Base-by-base conservation (phyloP, 1,284 basidiomycete genomes). In the Xerocomus amazonicus region DNA sequence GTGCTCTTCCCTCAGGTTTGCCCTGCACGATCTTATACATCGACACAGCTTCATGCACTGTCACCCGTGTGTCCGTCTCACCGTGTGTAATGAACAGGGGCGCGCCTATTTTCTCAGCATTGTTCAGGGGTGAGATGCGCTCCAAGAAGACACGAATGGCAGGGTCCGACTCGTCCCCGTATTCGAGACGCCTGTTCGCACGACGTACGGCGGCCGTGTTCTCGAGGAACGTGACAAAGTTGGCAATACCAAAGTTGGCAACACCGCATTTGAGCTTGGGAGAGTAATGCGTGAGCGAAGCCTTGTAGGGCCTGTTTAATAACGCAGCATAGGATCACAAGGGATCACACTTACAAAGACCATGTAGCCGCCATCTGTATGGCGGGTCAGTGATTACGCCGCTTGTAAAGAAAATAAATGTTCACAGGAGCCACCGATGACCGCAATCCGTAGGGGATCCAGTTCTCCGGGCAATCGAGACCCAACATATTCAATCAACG, bases 381-480 rank as follows among this genome's bases (percentile, higher is more conserved):
- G 14, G 6, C 6, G 27, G 48, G 26, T 58, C 7, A 53, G 50
- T 23, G 13, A 43, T 19, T 14, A n/a, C 12, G n/a, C 37, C 33
- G 13, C 4, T 6, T 2, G 27, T 31, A 28, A 46, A 27, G 4
- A 35, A 28, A 46, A 8, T 12, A 23, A 23, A 16, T 19, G 57
- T 48, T 53, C 42, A 71, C 70, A 71, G 34, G 70, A 73, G 35
- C 70, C 70, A 38, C 70, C 71, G 47, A 63, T 63, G 41, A 73
- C 70, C 28, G 70, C 70, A 37, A 73, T 63, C 16, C 61, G 60
- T 7, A 56, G 58, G 6, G 61, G 29, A 39, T 71, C 56, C 17
- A 71, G 50, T 44, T 71, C 67, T 28, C 45, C 52, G 32, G 56
- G 54, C 53, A 72, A 57, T 13, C 53, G 57, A 28, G 56, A 49